Evolutionary conservation across 2,329 filamentous ascomycete species (phyloP), one percentile per base, ranked within the genome.

Genomic region (Trichoderma afroharzianum): DNA sequence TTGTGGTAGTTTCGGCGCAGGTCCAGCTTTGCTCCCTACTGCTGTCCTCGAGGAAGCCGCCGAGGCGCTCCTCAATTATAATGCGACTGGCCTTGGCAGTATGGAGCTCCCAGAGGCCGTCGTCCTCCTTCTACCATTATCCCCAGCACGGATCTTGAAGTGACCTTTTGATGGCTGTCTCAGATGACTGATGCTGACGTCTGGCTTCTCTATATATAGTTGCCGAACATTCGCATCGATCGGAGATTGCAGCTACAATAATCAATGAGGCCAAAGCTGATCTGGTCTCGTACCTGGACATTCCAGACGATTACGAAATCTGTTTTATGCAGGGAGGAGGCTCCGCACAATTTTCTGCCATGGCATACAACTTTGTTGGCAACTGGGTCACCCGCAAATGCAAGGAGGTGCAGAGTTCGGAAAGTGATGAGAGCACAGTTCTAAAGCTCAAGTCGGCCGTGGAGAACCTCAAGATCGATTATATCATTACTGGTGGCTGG

Each of bases 141-240:
- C 32, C 32, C 32, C 32, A 33, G 32, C 32, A 33, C 32, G 32
- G 32, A 33, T 33, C 32, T 33, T 33, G 32, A 33, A 33, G 32
- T 33, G 32, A 33, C 32, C 32, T 33, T 33, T 33, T 12, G 32
- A 33, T 12, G 32, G 32, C 32, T 33, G 32, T 33, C 11, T 33
- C 32, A 12, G 32, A 33, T 33, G 32, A 12, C 32, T 33, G 32
- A 33, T 33, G 32, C 32, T 33, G 32, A 33, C 32, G 9, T 33
- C 32, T 33, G 32, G 32, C 11, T 33, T 33, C 32, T 33, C 32
- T 33, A 33, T 12, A 33, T 33, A 33, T 33, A 33, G 32, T 30
- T 58, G 93, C 93, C 74, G 95, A 98, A 82, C 93, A 97, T 80
- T 95, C 92, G 11, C 95, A 98, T 81, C 93, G 95, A 74, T 97